Evolutionary conservation across 2,329 filamentous ascomycete genomes (phyloP).

Genomic region (Aspergillus japonicus): DNA sequence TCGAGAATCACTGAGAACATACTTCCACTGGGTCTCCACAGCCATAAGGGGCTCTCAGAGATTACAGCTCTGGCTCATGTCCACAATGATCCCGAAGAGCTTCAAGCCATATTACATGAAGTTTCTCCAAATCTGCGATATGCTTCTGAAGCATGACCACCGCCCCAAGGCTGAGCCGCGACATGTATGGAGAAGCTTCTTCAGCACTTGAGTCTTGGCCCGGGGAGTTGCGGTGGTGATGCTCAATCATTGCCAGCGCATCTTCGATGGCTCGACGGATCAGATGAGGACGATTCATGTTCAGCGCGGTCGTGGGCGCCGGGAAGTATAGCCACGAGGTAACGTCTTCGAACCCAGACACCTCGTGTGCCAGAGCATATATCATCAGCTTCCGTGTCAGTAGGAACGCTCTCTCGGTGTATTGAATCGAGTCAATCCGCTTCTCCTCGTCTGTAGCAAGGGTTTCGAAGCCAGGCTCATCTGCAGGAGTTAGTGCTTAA

Average conservation of each 20-base stretch:
- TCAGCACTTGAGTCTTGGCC: constrained; percentile 15
- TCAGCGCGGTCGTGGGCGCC: background rate
- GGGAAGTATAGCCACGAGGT: constrained; percentile 53
- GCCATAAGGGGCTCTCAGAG: background rate
- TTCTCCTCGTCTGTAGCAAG: constrained; percentile 49
- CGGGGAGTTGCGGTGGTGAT: constrained; percentile 24
- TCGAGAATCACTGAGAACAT: background rate
- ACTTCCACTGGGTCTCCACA: background rate
- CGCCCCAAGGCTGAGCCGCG: constrained; percentile 34
- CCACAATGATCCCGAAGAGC: background rate
- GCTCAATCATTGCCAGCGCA: constrained; percentile 28
- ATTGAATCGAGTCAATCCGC: constrained; percentile 48
- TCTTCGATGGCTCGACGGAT: constrained; percentile 26
- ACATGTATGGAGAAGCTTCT: constrained; percentile 29
- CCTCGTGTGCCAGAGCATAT: constrained; percentile 43
- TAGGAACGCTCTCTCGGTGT: constrained; percentile 56
- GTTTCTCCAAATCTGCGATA: constrained; percentile 26
- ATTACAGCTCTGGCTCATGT: background rate
- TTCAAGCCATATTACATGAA: constrained; percentile 11
- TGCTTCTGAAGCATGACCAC: constrained; percentile 33
- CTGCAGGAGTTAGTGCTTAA: constrained; percentile 25
- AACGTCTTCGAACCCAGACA: constrained; percentile 52
- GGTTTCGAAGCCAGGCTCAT: constrained; percentile 62
- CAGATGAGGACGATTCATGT: constrained; percentile 18
- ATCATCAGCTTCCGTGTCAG: constrained; percentile 53